These are phyloP conservation scores for Epichloe coenophiala DNA, from an alignment of 2,329 filamentous ascomycete species.

Conservation along the genomic window DNA sequence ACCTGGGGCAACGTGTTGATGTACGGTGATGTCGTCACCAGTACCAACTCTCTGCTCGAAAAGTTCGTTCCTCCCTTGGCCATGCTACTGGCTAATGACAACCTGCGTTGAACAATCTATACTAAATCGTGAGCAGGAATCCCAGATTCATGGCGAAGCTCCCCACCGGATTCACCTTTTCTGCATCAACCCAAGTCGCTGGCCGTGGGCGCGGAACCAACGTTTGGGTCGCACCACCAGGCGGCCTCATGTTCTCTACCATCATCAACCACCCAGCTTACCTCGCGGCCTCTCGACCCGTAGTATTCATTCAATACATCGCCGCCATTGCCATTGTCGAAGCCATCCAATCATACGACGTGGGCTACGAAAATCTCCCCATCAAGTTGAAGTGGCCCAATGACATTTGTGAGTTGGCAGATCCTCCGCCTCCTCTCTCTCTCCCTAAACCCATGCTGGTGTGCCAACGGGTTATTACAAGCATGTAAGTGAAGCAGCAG, in stretches of 20 bases:
- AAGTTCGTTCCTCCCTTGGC: constrained; percentile 39
- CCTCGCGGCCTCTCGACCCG: constrained; percentile 57
- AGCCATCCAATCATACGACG: constrained; percentile 68
- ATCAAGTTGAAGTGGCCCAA: constrained; percentile 96
- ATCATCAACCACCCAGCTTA: constrained; percentile 72
- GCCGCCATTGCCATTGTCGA: constrained; percentile 76
- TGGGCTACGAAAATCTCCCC: constrained; percentile 60
- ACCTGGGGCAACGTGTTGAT: constrained; percentile 67
- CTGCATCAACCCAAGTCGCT: constrained; percentile 77
- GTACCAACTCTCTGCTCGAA: constrained; percentile 85
- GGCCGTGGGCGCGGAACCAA: constrained; percentile 82
- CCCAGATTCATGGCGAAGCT: constrained; percentile 60
- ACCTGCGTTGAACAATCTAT: no score
- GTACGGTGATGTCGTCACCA: constrained; percentile 86
- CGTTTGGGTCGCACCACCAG: constrained; percentile 86
- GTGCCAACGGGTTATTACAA: no score
- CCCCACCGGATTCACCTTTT: constrained; percentile 74
- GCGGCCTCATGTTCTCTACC: constrained; percentile 76
- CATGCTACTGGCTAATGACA: no score
- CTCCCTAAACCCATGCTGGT: not conserved
- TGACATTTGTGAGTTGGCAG: constrained; percentile 55
- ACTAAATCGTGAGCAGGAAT: constrained; percentile 42
- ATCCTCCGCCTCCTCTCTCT: no score
- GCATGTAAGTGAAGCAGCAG: not conserved
- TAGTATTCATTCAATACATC: constrained; percentile 91